These are phyloP conservation scores for Dendrocalamus sinicus DNA, from an alignment of 176 grass and related monocot species.

Conservation along the genomic window DNA sequence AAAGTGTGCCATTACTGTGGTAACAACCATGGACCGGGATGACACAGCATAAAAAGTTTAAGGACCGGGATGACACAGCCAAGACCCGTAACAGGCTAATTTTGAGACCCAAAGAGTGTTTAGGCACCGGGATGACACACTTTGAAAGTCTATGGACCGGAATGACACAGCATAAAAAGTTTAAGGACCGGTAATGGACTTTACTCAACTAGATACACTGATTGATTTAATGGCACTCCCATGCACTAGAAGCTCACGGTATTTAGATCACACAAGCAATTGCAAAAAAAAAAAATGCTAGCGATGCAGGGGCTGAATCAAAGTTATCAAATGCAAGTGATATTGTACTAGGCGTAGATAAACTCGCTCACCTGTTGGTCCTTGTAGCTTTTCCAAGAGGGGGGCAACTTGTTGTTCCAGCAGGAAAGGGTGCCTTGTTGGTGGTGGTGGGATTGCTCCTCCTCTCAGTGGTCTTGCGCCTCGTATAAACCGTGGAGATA, in stretches of 20 bases:
- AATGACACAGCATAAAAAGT: too few relatives aligned
- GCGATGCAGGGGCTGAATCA: not conserved
- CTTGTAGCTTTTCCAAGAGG: slow-evolving; percentile 24
- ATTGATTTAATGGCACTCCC: not conserved
- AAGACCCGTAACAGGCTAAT: too few relatives aligned
- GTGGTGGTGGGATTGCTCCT: not conserved
- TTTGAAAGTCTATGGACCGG: too few relatives aligned
- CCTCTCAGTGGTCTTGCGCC: slow-evolving; percentile 6
- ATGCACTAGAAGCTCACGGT: too few relatives aligned
- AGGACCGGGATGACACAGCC: too few relatives aligned
- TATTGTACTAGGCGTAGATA: not conserved
- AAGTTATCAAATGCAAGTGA: not conserved
- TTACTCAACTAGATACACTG: not conserved
- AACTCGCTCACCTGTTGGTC: slow-evolving; percentile 3
- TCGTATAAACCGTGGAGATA: slow-evolving; percentile 48
- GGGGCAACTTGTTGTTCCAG: slow-evolving; percentile 49
- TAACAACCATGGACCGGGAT: too few relatives aligned
- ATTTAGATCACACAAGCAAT: not conserved
- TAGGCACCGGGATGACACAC: too few relatives aligned
- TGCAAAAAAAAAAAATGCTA: not conserved
- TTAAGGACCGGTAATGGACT: too few relatives aligned
- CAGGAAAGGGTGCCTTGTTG: not conserved
- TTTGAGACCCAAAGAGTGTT: too few relatives aligned
- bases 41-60: too few relatives aligned
- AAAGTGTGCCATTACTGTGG: too few relatives aligned